Evolutionary conservation across 139 green algal species (phyloP), one percentile per base, ranked within the genome.

Genomic region (Spirogloea muscicola): DNA sequence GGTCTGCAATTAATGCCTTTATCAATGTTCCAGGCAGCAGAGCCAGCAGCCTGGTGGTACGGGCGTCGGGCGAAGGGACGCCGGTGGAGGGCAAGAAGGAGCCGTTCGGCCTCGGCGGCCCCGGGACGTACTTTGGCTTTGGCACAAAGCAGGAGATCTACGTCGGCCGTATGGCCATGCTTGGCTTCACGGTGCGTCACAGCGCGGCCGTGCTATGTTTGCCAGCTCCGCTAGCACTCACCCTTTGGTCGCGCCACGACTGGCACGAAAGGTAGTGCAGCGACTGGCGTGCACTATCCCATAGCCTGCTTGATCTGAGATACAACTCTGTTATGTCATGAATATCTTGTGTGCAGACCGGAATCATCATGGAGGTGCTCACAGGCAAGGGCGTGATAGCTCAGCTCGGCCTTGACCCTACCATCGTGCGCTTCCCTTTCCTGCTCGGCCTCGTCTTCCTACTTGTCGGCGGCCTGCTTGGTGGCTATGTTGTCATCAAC

Each of bases 341-440:
- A n/a, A n/a, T n/a, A n/a, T n/a, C n/a, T n/a, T 49, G 38, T 49
- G 29, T 74, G 44, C 66, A 74, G 52, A 44, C 48, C 13, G 69
- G 34, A 9, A 21, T 77, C 0, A 29, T 58, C 4, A 77, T 77
- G 69, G 69, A 77, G 60, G 69, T 77, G 16, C 36, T 77, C 29
- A 77, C 69, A 27, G 69, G 69, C 42, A 77, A 77, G 55, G 69
- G 69, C 34, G 69, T 71, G 13, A 58, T 77, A 13, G 69, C 34
- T 6, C 69, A 77, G 37, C 55, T 77, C 3, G 69, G 69, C 7
- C 21, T 77, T 2, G 40, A 77, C 29, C 33, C 52, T 13, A 3
- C 33, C 13, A 18, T 27, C n/a, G 38, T 77, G 33, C 39, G 42
- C 3, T 38, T 55, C 31, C 69, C 69, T 18, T 58, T 71, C 36